These are phyloP conservation scores for Aureobasidium sp. DNA, from an alignment of 2,329 filamentous ascomycete genomes.

Conservation along the genomic window DNA sequence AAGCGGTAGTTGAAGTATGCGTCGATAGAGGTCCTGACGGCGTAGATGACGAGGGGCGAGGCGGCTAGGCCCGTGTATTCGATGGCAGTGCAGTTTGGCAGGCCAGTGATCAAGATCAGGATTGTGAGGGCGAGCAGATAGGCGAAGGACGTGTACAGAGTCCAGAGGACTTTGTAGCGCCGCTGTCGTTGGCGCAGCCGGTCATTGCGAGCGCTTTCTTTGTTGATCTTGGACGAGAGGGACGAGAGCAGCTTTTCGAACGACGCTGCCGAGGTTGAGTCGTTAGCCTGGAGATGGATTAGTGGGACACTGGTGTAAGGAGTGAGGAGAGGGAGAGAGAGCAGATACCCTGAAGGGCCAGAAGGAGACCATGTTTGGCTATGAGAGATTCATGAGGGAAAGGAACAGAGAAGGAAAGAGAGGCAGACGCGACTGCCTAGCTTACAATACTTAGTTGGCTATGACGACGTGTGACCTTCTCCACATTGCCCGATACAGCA, in stretches of 20 bases:
- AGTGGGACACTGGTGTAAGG: slow-evolving; percentile 10
- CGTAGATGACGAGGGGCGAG: slow-evolving; percentile 68
- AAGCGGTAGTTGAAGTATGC: slow-evolving; percentile 77
- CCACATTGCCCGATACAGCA: too few species aligned
- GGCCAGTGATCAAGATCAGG: slow-evolving; percentile 75
- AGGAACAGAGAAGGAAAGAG: not conserved
- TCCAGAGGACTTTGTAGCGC: slow-evolving; percentile 77
- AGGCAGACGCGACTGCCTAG: not conserved
- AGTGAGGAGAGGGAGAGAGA: not conserved
- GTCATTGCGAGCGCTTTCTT: slow-evolving; percentile 67
- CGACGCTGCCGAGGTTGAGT: slow-evolving; percentile 74
- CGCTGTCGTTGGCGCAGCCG: slow-evolving; percentile 63
- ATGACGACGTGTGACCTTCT: not conserved
- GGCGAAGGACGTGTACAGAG: slow-evolving; percentile 80
- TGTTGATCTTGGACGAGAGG: slow-evolving; percentile 74
- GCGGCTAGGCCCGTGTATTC: slow-evolving; percentile 76
- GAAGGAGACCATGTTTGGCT: slow-evolving; percentile 65
- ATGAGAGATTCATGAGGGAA: slow-evolving; percentile 1
- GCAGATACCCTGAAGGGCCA: slow-evolving; percentile 71
- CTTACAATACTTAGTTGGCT: too few species aligned
- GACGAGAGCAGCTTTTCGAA: slow-evolving; percentile 87
- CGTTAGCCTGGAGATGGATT: slow-evolving; percentile 53
- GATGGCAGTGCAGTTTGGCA: slow-evolving; percentile 63
- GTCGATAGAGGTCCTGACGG: slow-evolving; percentile 58
- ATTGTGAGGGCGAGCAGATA: slow-evolving; percentile 85